Conservation (phyloP, 1,284 basidiomycete genomes). For the Tylopilus sp. region DNA sequence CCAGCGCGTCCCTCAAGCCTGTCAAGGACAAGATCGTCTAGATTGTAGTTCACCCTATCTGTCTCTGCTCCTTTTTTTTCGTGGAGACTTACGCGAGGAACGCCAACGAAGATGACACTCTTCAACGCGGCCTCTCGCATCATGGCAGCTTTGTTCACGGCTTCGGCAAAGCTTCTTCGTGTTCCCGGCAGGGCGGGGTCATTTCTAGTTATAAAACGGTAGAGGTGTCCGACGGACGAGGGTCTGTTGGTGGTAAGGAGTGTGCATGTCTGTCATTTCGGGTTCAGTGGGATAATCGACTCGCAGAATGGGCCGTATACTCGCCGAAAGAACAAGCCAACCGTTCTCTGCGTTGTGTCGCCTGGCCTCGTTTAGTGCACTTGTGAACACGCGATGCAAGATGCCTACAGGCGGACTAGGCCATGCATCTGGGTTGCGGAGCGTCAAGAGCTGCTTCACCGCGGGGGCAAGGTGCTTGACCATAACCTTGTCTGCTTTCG, state of each 20-base stretch:
- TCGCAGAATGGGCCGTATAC: constrained; percentile 25
- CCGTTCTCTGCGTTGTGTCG: constrained; percentile 66
- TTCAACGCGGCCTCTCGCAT: constrained; percentile 95
- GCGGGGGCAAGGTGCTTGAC: constrained; percentile 45
- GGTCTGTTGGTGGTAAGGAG: constrained; percentile 82
- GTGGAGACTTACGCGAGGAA: constrained; percentile 63
- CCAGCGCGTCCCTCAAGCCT: constrained; percentile 68
- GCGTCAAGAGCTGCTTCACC: constrained; percentile 70
- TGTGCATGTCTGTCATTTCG: constrained; percentile 66
- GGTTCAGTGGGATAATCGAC: constrained; percentile 20
- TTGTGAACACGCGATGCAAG: constrained; percentile 56
- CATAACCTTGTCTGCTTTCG: constrained; percentile 29
- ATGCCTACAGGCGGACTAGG: constrained; percentile 53
- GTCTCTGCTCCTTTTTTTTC: constrained; percentile 5
- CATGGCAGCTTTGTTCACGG: constrained; percentile 69
- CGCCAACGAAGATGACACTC: constrained; percentile 89
- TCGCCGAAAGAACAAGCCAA: constrained; percentile 80
- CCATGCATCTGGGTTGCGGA: constrained; percentile 63
- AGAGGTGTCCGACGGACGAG: constrained; percentile 73
- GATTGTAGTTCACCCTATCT: constrained; percentile 13
- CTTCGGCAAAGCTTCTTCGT: constrained; percentile 45
- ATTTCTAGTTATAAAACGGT: constrained; percentile 66
- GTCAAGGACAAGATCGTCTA: constrained; percentile 83
- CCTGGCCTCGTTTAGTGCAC: constrained; percentile 61
- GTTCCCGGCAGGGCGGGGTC: constrained; percentile 43